Conservation (phyloP, 495 filamentous ascomycete species). For the Daldinia loculata region DNA sequence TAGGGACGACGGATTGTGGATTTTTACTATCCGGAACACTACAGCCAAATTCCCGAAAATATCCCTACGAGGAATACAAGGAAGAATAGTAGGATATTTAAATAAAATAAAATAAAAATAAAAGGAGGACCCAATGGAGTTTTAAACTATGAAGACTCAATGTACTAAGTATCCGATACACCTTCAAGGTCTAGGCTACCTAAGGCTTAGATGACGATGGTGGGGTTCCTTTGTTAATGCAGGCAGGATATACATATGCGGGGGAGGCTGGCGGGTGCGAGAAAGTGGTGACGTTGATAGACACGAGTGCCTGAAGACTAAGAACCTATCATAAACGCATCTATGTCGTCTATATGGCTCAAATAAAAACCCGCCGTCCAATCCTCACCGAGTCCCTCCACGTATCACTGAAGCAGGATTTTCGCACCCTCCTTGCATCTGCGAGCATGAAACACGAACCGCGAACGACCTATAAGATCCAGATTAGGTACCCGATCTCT, state of each 20-base stretch:
- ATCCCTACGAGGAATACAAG: constrained; percentile 1
- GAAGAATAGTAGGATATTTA: neutral
- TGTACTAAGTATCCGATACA: constrained; percentile 4
- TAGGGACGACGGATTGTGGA: neutral
- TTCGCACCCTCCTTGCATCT: constrained; percentile 12
- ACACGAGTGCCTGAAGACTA: too few relatives aligned
- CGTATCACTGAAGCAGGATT: constrained; percentile 31
- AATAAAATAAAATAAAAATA: neutral
- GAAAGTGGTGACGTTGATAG: constrained; percentile 31
- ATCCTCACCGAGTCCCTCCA: neutral
- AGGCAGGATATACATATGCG: constrained; percentile 21
- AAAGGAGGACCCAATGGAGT: neutral
- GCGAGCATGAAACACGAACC: constrained; percentile 31
- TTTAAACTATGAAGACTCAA: constrained; percentile 20
- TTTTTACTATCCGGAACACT: constrained; percentile 15
- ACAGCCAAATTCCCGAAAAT: constrained; percentile 10
- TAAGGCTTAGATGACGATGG: constrained; percentile 36
- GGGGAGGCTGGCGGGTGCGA: constrained; percentile 22
- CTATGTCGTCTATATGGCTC: too few relatives aligned
- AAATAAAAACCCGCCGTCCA: neutral
- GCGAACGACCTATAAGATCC: constrained; percentile 10
- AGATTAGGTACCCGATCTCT: neutral
- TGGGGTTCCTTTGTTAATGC: constrained; percentile 18
- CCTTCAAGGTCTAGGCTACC: neutral
- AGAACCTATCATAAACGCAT: too few relatives aligned